Evolutionary conservation across 805 yeast species (phyloP), one percentile per base, ranked within the genome.

Genomic region (Pichia kluyveri): DNA sequence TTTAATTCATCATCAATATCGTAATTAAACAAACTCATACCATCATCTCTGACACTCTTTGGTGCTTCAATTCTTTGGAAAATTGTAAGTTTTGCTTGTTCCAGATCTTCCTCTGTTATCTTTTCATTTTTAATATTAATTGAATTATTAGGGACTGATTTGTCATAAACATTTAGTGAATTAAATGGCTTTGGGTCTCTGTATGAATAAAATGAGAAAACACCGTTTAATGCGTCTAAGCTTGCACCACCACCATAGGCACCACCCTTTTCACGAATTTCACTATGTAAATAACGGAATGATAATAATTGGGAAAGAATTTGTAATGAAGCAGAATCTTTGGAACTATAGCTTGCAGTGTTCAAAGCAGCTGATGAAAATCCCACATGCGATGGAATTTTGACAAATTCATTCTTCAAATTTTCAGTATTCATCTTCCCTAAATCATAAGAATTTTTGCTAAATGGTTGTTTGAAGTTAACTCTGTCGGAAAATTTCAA

Each of bases 171-270:
- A 3, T 70, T 65, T 11, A 86, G 62, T 2, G 96, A 83, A 53
- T 79, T 77, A 38, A 74, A 60, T 1, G 96, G 87, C 54, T 86
- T 83, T 17, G 99, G 99, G 63, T 93, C 99, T 56, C 99, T 76
- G 69, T 91, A 93, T 0, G 98, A 89, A 67, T 84, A 93, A 67
- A 75, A 88, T 34, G 85, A 76, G 58, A 91, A 79, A 3, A 82
- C 57, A 0, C 97, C 98, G 44, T 85, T 87, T 23, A 86, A 61
- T 0, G 91, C 88, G 61, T 83, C 86, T 62, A 82, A 93, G 8
- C 77, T 68, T 5, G 95, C 85, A 5, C 99, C 99, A 7, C 96
- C 98, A 8, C 99, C 99, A 61, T 93, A 93, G 0, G 99, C 99
- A 50, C 99, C 99, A 49, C 96, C 96, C 59, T 91, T 80, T 61